A percentile compares a stretch with the other conserved stretches of the same genome.
phyloP scores from a whole-genome alignment of 2,329 filamentous ascomycete species.

The Raffaelea deltoideospora region DNA sequence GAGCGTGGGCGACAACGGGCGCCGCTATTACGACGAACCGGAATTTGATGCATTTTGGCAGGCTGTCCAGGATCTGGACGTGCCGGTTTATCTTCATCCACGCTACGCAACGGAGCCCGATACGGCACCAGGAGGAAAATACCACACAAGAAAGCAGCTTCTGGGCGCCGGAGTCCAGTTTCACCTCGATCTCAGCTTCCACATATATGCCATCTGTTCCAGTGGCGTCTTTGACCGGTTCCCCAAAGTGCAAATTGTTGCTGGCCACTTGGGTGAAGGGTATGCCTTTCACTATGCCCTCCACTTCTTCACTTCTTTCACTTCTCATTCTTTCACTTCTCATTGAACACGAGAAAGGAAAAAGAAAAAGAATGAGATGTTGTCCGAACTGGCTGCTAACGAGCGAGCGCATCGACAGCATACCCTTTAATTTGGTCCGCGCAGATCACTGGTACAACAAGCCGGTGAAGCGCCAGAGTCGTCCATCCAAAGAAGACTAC shows the following conservation, averaged over 20 bases:
- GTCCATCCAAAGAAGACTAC: conserved; percentile 25
- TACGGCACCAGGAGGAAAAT: conserved; percentile 11
- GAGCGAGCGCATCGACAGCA: conserved; percentile 12
- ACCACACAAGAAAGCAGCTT: conserved; percentile 17
- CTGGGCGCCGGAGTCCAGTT: conserved; percentile 21
- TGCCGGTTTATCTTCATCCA: conserved; percentile 20
- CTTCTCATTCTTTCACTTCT: background rate
- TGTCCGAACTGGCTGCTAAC: no score
- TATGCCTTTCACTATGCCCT: conserved; percentile 7
- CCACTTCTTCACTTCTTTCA: background rate
- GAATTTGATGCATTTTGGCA: conserved; percentile 18
- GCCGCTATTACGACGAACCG: conserved; percentile 16
- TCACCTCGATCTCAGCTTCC: conserved; percentile 27
- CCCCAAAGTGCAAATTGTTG: conserved; percentile 24
- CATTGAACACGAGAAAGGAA: no score
- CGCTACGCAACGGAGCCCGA: conserved; percentile 17
- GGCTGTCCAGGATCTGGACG: conserved; percentile 16
- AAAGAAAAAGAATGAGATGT: no score
- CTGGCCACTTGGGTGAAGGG: conserved; percentile 27
- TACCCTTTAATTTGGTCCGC: conserved; percentile 26
- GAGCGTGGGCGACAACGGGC: conserved; percentile 7
- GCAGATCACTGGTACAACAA: conserved; percentile 29
- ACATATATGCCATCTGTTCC: conserved; percentile 28
- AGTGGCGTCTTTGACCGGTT: conserved; percentile 26
- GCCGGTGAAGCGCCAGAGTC: conserved; percentile 19